A percentile compares a stretch with the other conserved stretches of the same genome.
phyloP scores from a whole-genome alignment of 345 rosid species.

The Hibiscus tridactylites region DNA sequence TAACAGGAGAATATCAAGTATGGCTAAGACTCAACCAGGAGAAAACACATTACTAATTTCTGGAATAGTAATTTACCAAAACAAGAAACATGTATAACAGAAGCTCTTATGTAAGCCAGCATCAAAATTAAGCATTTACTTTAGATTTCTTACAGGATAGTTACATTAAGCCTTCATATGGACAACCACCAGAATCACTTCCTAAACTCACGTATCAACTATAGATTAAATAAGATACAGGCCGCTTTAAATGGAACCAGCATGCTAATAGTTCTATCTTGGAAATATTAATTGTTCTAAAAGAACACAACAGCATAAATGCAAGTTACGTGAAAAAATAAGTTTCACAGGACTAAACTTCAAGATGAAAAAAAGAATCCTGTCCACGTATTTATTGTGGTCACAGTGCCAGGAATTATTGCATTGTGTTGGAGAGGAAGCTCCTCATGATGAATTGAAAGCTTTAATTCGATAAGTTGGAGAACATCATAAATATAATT shows the following conservation, averaged over 20 bases:
- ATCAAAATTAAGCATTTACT: background rate
- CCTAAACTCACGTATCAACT: background rate
- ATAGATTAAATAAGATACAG: background rate
- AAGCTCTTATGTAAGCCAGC: background rate
- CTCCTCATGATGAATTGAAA: background rate
- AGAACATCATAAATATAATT: background rate
- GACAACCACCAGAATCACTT: background rate
- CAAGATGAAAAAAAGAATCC: background rate
- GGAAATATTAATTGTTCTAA: background rate
- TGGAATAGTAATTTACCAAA: background rate
- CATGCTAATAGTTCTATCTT: background rate
- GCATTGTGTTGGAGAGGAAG: background rate
- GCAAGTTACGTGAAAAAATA: background rate
- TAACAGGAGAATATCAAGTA: background rate
- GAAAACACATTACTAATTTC: background rate
- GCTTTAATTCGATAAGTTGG: background rate
- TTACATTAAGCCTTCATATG: background rate
- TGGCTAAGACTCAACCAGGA: background rate
- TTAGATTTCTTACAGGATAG: background rate
- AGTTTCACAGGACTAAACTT: background rate
- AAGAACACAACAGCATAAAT: background rate
- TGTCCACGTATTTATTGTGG: background rate
- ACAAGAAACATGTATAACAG: background rate
- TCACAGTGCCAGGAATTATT: background rate
- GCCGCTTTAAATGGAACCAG: background rate